Percentiles rank a stretch among this genome's conserved stretches.
phyloP scores from a whole-genome alignment of 805 yeast genomes.

The Candida pini region DNA sequence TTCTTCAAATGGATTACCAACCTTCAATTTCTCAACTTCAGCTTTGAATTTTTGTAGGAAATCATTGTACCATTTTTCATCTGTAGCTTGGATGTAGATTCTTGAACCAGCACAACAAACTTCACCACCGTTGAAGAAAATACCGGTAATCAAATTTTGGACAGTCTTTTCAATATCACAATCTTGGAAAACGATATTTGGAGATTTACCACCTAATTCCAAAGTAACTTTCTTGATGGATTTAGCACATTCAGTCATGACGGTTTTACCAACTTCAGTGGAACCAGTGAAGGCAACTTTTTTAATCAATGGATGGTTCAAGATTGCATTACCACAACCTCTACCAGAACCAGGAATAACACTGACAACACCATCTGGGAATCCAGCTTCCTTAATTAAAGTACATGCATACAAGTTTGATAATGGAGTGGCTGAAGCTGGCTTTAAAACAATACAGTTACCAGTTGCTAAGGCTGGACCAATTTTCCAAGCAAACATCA shows the following conservation, averaged over 20 bases:
- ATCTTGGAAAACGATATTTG: constrained; percentile 76
- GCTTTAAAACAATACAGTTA: constrained; percentile 80
- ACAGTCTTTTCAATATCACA: constrained; percentile 65
- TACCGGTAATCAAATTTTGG: constrained; percentile 64
- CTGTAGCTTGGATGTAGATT: constrained; percentile 58
- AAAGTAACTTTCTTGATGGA: constrained; percentile 74
- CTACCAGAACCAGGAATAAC: constrained; percentile 83
- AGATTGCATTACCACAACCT: constrained; percentile 75
- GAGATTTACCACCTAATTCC: constrained; percentile 89
- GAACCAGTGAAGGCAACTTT: constrained; percentile 96
- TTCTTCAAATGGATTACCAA: constrained; percentile 77
- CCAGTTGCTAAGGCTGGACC: constrained; percentile 93
- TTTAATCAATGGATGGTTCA: constrained; percentile 74
- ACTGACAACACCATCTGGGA: constrained; percentile 89
- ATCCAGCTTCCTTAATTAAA: constrained; percentile 72
- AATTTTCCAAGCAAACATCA: constrained; percentile 92
- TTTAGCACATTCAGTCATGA: constrained; percentile 66
- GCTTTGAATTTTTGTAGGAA: constrained; percentile 52
- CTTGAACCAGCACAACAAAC: constrained; percentile 93
- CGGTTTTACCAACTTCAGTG: constrained; percentile 75
- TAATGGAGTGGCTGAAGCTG: constrained; percentile 90
- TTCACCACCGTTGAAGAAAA: constrained; percentile 86
- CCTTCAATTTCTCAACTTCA: constrained; percentile 46
- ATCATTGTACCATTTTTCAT: constrained; percentile 59
- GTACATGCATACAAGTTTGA: constrained; percentile 74